Evolutionary conservation across 805 yeast genomes (phyloP).

Genomic region (Kazachstania psychrophila): DNA sequence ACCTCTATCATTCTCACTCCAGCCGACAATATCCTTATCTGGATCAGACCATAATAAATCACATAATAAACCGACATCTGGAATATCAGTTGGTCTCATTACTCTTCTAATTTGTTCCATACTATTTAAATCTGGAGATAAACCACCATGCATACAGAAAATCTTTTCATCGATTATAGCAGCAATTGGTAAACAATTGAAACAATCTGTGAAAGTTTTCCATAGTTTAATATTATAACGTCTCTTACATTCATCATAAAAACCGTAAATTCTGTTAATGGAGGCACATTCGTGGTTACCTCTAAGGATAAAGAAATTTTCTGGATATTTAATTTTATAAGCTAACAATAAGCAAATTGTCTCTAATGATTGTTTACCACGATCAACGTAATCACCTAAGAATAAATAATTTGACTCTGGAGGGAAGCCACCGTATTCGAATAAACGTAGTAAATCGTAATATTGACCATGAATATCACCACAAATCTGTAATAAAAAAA

Average conservation of each 20-base stretch:
- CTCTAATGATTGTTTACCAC: slow-evolving; percentile 96
- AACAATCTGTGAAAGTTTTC: slow-evolving; percentile 98
- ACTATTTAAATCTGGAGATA: slow-evolving; percentile 91
- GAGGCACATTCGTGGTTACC: slow-evolving; percentile 99
- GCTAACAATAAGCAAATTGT: slow-evolving; percentile 91
- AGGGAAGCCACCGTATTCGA: slow-evolving; percentile 98
- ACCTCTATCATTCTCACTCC: slow-evolving; percentile 99
- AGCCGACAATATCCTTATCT: slow-evolving; percentile 94
- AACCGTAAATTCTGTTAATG: slow-evolving; percentile 94
- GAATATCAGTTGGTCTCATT: slow-evolving; percentile 98
- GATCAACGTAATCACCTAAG: slow-evolving; percentile 94
- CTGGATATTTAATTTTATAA: slow-evolving; percentile 96
- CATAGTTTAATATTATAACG: slow-evolving; percentile 96
- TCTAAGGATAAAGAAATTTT: slow-evolving; percentile 90
- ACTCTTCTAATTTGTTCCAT: slow-evolving; percentile 99
- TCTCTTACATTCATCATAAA: slow-evolving; percentile 97
- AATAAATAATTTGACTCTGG: slow-evolving; percentile 96
- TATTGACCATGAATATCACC: slow-evolving; percentile 99
- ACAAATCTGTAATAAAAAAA: slow-evolving; percentile 43
- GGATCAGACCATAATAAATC: slow-evolving; percentile 98
- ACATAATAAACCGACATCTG: slow-evolving; percentile 93
- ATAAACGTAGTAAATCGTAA: slow-evolving; percentile 87
- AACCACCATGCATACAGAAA: slow-evolving; percentile 98
- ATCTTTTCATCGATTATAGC: slow-evolving; percentile 97
- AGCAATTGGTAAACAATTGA: slow-evolving; percentile 96